Base-by-base conservation (phyloP, 2,329 filamentous ascomycete genomes). In the Ambrosiella beaveri region DNA sequence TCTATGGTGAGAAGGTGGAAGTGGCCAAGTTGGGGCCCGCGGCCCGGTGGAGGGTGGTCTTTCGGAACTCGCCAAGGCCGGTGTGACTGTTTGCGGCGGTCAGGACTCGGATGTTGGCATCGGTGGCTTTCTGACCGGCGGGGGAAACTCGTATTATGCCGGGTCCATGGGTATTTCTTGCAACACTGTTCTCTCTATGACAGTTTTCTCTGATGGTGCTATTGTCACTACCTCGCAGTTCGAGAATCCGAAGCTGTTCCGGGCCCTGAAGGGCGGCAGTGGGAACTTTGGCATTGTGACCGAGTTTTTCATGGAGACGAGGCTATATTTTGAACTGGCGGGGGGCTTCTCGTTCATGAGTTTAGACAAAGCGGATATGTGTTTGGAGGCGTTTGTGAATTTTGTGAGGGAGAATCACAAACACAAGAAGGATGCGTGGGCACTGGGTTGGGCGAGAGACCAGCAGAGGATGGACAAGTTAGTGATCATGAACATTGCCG, bases 1-100 rank as follows among this genome's bases (percentile, higher is more conserved):
- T 11, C 19, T 54, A 54, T 36, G 50, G 37, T 53, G 27, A 17
- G 19, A 15, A 37, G n/a, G 39, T 19, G 7, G 40, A 54, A 15
- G n/a, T 39, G n/a, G n/a, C 35, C 12, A 15, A 13, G 13, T 65
- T 78, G 11, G 74, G 74, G 0, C 64, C 71, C 0, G 76, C 75
- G 1, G 68, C 69, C n/a, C 66, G 70, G 4, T 79, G 75, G 76
- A 59, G 59, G 58, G 61, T 7, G 62, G 65, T 1, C 66, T 65
- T 36, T 57, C 59, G 7, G 44, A 59, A 6, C 56, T 68, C 6
- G 62, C 64, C 15, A 63, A 65, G 6, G 61, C 70, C 17, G 67
- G 67, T 0, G 63, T 74, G 7, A 65, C 69, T 1, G 73, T 74
- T 2, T 67, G 70, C 0, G 75, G 74, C 1, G 74, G 51, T 11